Evolutionary conservation across 2,329 filamentous ascomycete genomes (phyloP), one percentile per base, ranked within the genome.

Genomic region (Phyllosticta citriasiana): DNA sequence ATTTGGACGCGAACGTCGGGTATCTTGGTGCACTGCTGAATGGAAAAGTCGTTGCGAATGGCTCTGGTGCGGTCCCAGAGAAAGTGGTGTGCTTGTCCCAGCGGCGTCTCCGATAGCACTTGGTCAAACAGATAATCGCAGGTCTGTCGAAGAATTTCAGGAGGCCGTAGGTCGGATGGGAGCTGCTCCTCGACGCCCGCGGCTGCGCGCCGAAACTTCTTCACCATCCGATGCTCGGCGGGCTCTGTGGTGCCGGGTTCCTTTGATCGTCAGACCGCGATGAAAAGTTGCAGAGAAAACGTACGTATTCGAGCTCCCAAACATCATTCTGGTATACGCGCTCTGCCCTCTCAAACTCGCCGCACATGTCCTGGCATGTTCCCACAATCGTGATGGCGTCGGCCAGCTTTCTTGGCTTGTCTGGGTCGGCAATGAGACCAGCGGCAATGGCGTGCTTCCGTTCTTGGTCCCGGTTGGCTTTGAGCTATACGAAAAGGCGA

Each of bases 11-110:
- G 72, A 40, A 86, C 77, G 67, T 86, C 80, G n/a, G 77, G 74
- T n/a, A 74, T 70, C 63, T 80, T 81, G 7, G 79, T 80, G 62
- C 85, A 73, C 66, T 83, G 80, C 69, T 86, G 83, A 22, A 86
- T 84, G 2, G 82, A 83, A 57, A 86, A 83, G 68, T 87, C 84
- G 67, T 86, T 87, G 51, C 84, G 80, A 62, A 87, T 81, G 4
- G 82, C 84, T 55, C 84, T 78, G 35, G 84, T 86, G 19, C 84
- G 79, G 68, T 87, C 84, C 84, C 84, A 87, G 26, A 87, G 78
- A 69, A 86, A 87, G 63, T 81, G 80, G 66, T 86, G 82, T 12
- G 85, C 78, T n/a, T 77, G 69, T 1, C 74, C 78, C 57, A 84
- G 73, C 8, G 33, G 75, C 2, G 40, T 16, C 33, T 79, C 76